A percentile compares a stretch with the other conserved stretches of the same genome.
These are phyloP conservation scores for Umbelopsis isabellina DNA, from an alignment of 192 early-diverging fungal species.

Conservation along the genomic window DNA sequence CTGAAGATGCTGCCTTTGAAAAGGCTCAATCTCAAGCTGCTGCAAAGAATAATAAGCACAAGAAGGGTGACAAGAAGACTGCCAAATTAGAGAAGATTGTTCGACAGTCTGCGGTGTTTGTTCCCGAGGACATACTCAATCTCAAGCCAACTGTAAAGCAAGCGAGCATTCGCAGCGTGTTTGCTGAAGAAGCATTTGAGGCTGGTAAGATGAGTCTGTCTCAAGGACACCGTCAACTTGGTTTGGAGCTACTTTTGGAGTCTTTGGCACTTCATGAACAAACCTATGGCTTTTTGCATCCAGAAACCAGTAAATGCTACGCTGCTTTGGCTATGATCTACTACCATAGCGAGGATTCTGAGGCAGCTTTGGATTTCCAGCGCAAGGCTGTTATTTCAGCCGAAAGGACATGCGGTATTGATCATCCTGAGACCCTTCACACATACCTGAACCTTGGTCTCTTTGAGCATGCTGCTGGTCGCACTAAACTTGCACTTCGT, in stretches of 20 bases:
- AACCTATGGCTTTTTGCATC: slow-evolving; percentile 89
- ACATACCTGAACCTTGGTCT: slow-evolving; percentile 88
- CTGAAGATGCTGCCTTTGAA: slow-evolving; percentile 41
- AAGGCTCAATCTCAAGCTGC: slow-evolving; percentile 32
- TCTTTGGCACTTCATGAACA: slow-evolving; percentile 90
- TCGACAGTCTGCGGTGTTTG: slow-evolving; percentile 58
- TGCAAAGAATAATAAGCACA: slow-evolving; percentile 34
- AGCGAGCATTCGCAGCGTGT: slow-evolving; percentile 61
- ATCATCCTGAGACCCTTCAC: slow-evolving; percentile 84
- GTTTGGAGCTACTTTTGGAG: slow-evolving; percentile 82
- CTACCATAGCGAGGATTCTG: slow-evolving; percentile 69
- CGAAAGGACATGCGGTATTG: slow-evolving; percentile 86
- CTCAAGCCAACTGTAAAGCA: slow-evolving; percentile 77
- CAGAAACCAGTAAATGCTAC: slow-evolving; percentile 87
- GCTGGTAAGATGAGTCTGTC: slow-evolving; percentile 78
- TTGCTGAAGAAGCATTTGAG: slow-evolving; percentile 91
- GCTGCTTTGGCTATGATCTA: slow-evolving; percentile 80
- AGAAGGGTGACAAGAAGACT: slow-evolving; percentile 47
- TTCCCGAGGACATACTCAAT: slow-evolving; percentile 71
- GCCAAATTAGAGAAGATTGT: slow-evolving; percentile 47
- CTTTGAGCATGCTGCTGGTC: slow-evolving; percentile 84
- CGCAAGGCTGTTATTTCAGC: slow-evolving; percentile 82
- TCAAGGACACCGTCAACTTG: slow-evolving; percentile 78
- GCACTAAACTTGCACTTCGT: slow-evolving; percentile 70
- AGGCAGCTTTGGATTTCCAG: slow-evolving; percentile 69